Percentiles rank a stretch among this genome's conserved stretches.
These are phyloP conservation scores for Geranium incanum DNA, from an alignment of 441 rosid species.

Conservation along the genomic window DNA sequence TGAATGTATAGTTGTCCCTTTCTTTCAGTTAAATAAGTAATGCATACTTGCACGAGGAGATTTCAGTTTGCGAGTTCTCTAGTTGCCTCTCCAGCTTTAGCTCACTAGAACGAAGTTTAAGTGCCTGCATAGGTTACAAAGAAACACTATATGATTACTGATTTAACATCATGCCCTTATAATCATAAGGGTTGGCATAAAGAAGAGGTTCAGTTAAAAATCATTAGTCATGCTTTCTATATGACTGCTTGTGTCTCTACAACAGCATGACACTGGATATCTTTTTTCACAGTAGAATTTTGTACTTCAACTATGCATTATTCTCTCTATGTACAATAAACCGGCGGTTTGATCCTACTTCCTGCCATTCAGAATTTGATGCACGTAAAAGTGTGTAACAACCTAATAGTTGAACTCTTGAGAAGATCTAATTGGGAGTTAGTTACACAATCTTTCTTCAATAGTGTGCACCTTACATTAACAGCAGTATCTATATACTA, in stretches of 20 bases:
- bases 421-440: not conserved
- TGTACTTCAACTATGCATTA: not conserved
- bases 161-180: not conserved
- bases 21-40: conserved; percentile 20
- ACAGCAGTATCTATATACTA: not conserved
- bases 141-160: not conserved
- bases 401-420: not conserved
- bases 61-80: conserved; percentile 65
- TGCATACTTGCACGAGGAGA: conserved; percentile 65
- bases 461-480: not conserved
- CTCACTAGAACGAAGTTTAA: conserved; percentile 83
- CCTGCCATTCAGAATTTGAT: not conserved
- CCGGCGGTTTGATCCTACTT: not conserved
- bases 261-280: not conserved
- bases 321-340: not conserved
- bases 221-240: not conserved
- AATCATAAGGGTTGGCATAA: not conserved
- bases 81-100: conserved; percentile 88
- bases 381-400: not conserved
- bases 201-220: not conserved
- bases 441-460: not conserved
- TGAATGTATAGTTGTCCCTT: not conserved
- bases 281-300: not conserved
- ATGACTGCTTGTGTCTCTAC: not conserved
- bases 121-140: conserved; percentile 52